Evolutionary conservation across 306 rosid genomes (phyloP).

Genomic region (Lathyrus aphaca): DNA sequence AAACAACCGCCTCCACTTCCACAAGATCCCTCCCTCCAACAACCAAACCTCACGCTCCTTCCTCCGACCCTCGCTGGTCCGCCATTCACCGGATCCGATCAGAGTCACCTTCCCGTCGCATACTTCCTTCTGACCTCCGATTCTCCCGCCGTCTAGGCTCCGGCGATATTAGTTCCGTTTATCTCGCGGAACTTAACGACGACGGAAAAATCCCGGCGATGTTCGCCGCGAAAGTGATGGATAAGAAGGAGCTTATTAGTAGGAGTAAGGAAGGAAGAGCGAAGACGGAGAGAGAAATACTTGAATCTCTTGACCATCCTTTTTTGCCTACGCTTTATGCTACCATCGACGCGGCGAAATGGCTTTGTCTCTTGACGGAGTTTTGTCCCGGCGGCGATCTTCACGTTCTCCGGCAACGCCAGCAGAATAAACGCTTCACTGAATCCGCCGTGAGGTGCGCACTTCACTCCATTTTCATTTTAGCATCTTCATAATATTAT

Average conservation of each 20-base stretch:
- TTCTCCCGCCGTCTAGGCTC: constrained; percentile 68
- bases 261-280: constrained; percentile 83
- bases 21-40: constrained; percentile 17
- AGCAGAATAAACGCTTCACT: constrained; percentile 64
- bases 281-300: constrained; percentile 74
- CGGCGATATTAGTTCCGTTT: constrained; percentile 85
- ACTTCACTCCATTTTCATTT: neutral
- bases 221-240: constrained; percentile 87
- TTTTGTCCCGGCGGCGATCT: constrained; percentile 92
- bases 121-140: constrained; percentile 69
- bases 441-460: constrained; percentile 75
- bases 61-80: constrained; percentile 72
- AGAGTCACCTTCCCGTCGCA: constrained; percentile 53
- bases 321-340: constrained; percentile 83
- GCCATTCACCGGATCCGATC: constrained; percentile 78
- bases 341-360: constrained; percentile 62
- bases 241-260: constrained; percentile 70
- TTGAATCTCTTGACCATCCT: constrained; percentile 70
- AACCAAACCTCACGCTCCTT: constrained; percentile 59
- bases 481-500: no score
- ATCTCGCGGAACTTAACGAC: constrained; percentile 57
- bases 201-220: constrained; percentile 38
- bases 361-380: constrained; percentile 78
- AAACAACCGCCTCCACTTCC: constrained; percentile 66
- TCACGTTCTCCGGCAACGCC: constrained; percentile 86